Base-by-base conservation (phyloP, 2,329 filamentous ascomycete species). In the Coniella lustricola region DNA sequence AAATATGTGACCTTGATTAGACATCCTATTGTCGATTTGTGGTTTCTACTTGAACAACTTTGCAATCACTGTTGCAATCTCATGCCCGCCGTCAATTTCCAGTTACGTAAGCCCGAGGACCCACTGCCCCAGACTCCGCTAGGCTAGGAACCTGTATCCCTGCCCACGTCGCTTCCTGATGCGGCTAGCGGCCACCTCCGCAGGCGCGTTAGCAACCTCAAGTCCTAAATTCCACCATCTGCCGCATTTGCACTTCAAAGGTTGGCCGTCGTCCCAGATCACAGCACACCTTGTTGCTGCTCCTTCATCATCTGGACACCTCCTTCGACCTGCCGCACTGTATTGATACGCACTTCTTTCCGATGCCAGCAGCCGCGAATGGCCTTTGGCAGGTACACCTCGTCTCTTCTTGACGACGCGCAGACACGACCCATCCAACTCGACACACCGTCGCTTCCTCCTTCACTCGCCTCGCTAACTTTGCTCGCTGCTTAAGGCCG, bases 111-210 rank as follows among this genome's bases (percentile, higher is more conserved):
- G 20, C 43, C 4, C 4, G n/a, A 9, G 34, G 41, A 14, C 13
- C 14, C 12, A 3, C 17, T 10, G 29, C 22, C 38, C 16, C 22
- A 16, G 16, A 29, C 9, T 31, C 5, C 25, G 25, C 25, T 29
- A 29, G 10, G 10, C 25, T 10, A 29, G 45, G 48, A 44, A 53
- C 52, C 55, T 50, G 51, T 52, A 58, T 57, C 56, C 49, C 37
- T 45, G 44, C 51, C 50, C n/a, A 35, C 43, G 18, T 43, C 46
- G 18, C 20, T 31, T 33, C 39, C 17, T 35, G 31, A 49, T 39
- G 44, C 44, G 44, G 43, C 44, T 49, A 47, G 34, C 33, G 38
- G 40, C 17, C 34, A 25, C 21, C 31, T 34, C 43, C 43, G 43
- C 43, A 52, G 42, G 43, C 44, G 46, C 38, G 43, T 48, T 40